Base-by-base conservation (phyloP, 2,329 filamentous ascomycete species). In the Nothophaeocryptopus gaeumannii region DNA sequence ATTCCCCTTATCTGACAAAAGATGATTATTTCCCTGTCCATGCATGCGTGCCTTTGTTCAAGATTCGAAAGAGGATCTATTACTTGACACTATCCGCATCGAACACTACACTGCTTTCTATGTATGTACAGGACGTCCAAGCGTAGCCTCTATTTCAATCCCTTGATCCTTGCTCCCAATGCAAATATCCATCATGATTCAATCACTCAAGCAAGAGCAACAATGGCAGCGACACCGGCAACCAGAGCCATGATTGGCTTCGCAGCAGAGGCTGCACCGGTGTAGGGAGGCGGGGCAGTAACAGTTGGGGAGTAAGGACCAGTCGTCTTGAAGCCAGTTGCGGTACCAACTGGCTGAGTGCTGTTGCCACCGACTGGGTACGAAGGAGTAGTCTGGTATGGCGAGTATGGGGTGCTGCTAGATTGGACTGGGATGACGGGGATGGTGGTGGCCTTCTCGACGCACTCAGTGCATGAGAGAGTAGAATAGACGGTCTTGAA, bases 231-330 rank as follows among this genome's bases (percentile, higher is more conserved):
- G n/a, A 41, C 43, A 48, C 46, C 53, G 8, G 53, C 53, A 20
- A 55, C 15, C 31, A 53, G 26, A 16, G 42, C 53, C 26, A 53
- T 41, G 15, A 47, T 16, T 33, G 50, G 50, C 50, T 55, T 55
- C 12, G 46, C 34, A 30, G 39, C 46, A 38, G 43, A 26, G 11
- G 45, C 50, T 3, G 50, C 47, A 33, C 50, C 53, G 14, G 46
- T 50, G 46, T 47, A 53, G 2, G 36, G 11, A 5, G 33, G 37
- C 0, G 32, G 45, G 15, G 44, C 34, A 32, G 41, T 14, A 8
- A 13, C 31, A 8, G 15, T 31, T 41, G 48, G 49, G 33, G 13
- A 8, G 10, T 12, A 34, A 12, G 36, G 30, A 26, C 20, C 20
- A 26, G 20, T 26, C 4, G 20, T 26, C 20, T 26, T 26, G 20